Evolutionary conservation across 495 filamentous ascomycete species (phyloP).

Genomic region (Neurospora sp.): DNA sequence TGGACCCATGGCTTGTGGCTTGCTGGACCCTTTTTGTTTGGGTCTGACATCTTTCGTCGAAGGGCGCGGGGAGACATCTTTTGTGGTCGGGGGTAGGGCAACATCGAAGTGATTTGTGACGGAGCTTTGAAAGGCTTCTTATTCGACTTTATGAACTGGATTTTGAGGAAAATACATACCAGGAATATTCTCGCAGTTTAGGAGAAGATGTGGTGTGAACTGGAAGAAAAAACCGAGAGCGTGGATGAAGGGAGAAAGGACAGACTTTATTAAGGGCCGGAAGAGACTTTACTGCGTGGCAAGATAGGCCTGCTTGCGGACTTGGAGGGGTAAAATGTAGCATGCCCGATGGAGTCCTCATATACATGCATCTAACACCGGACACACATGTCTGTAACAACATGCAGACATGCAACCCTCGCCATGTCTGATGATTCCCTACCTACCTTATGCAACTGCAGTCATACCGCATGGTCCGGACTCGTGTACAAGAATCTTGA

Average conservation of each 20-base stretch:
- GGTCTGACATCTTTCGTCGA: neutral
- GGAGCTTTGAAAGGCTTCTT: neutral
- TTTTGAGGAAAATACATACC: no score
- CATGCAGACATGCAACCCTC: no score
- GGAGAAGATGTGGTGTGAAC: neutral
- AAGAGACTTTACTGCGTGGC: no score
- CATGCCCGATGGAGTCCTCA: neutral
- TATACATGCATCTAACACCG: neutral
- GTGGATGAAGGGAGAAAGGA: neutral
- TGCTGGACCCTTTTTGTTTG: neutral
- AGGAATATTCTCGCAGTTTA: no score
- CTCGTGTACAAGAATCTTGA: no score
- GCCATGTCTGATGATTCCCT: no score
- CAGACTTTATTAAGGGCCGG: neutral
- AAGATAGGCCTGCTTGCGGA: neutral
- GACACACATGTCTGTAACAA: no score
- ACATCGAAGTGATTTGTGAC: neutral
- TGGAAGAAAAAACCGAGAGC: neutral
- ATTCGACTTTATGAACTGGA: no score
- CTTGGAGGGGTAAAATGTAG: neutral
- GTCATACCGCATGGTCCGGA: no score
- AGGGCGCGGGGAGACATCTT: no score
- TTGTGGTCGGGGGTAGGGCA: no score
- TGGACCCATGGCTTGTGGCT: neutral
- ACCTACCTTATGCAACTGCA: no score